Evolutionary conservation across 768 basidiomycete genomes (phyloP), one percentile per base, ranked within the genome.

Genomic region (Boletus patriciae): DNA sequence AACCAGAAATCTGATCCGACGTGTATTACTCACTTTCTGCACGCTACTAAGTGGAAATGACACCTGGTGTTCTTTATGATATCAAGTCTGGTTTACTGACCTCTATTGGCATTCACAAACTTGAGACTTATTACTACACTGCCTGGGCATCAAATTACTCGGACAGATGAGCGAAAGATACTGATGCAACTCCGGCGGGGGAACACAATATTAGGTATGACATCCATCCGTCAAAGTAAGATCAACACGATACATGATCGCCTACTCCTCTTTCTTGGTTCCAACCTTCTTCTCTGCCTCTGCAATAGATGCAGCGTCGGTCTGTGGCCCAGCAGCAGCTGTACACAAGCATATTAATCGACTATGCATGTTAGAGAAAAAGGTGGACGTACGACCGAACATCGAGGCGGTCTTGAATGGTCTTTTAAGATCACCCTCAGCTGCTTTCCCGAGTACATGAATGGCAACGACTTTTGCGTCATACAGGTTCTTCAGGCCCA

Each of bases 401-500:
- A 95, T 73, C 46, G 87, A 82, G 13, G 80, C 78, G 21, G 78
- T 76, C 73, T 92, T 93, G 82, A 94, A 98, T 0, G 95, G 95
- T 62, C 95, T 80, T 76, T 92, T 85, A 59, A 97, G 80, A 64
- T 94, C 92, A 13, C 94, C 95, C 23, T 87, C 87, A 1, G 94
- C 85, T 16, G 83, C 77, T 71, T 87, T 82, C 37, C 90, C 90
- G 23, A 92, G 75, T 52, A 98, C 44, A 77, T 96, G 87, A 57
- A 99, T 87, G 38, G 86, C 80, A 60, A 95, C 81, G 18, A 83
- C 82, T 70, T 93, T 93, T 55, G 90, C 86, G 66, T 98, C 95
- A 73, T 89, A 92, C 29, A 95, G 73, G 43, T 80, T 83, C 79
- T 99, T 98, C 67, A 97, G 55, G n/a, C 91, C 92, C 93, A 96